Evolutionary conservation across 2,329 filamentous ascomycete genomes (phyloP).

Genomic region (Grosmannia penicillata): DNA sequence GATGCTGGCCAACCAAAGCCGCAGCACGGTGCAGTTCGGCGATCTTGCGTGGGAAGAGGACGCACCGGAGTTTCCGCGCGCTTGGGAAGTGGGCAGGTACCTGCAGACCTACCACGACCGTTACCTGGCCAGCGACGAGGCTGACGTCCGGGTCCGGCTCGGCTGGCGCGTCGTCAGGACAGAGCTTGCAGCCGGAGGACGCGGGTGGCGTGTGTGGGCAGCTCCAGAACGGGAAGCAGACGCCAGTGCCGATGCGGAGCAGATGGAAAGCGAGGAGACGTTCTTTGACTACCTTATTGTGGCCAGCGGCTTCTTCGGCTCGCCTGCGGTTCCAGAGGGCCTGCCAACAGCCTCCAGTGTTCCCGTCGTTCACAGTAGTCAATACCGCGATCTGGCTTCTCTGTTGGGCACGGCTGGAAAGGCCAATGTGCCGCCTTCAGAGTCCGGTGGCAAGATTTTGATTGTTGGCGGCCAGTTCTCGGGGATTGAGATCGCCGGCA

Average conservation of each 20-base stretch:
- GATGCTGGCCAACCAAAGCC: slow-evolving; percentile 61
- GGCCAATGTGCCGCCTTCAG: slow-evolving; percentile 9
- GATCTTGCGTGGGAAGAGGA: slow-evolving; percentile 53
- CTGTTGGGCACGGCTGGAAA: slow-evolving; percentile 22
- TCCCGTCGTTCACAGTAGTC: slow-evolving; percentile 53
- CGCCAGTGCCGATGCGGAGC: not conserved
- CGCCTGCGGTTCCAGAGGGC: slow-evolving; percentile 34
- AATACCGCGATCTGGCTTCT: slow-evolving; percentile 39
- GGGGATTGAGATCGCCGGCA: slow-evolving; percentile 61
- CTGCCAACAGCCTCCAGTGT: slow-evolving; percentile 12
- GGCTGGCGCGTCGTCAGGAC: slow-evolving; percentile 30
- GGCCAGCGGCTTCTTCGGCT: slow-evolving; percentile 63
- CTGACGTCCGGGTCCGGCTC: slow-evolving; percentile 29
- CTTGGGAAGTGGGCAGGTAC: slow-evolving; percentile 64
- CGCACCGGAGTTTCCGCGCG: slow-evolving; percentile 54
- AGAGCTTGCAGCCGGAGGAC: slow-evolving; percentile 14
- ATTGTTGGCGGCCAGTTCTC: slow-evolving; percentile 74
- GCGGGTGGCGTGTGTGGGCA: slow-evolving; percentile 24
- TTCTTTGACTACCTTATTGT: slow-evolving; percentile 59
- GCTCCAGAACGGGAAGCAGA: not conserved
- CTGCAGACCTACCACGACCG: slow-evolving; percentile 46
- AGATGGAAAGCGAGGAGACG: slow-evolving; percentile 15
- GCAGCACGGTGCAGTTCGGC: slow-evolving; percentile 58
- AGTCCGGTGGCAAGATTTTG: slow-evolving; percentile 39
- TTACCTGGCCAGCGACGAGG: slow-evolving; percentile 30